These are phyloP conservation scores for Postia placenta DNA, from an alignment of 768 basidiomycete genomes.

Conservation along the genomic window DNA sequence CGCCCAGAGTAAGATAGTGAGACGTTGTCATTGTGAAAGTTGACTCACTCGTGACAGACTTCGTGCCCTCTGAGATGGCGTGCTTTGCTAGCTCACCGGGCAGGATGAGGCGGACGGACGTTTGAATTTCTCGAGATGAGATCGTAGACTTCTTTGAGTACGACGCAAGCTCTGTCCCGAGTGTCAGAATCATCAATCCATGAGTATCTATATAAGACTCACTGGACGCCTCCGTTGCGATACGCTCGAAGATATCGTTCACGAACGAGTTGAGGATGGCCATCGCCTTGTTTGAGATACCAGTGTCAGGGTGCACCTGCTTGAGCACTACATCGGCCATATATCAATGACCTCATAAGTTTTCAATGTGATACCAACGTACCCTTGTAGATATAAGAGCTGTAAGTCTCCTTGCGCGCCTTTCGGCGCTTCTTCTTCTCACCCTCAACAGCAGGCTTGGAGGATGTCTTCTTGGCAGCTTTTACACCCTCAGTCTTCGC, in stretches of 20 bases:
- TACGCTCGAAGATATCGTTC: slow-evolving; percentile 80
- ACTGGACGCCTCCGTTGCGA: slow-evolving; percentile 71
- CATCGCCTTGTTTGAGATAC: slow-evolving; percentile 90
- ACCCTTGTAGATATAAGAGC: slow-evolving; percentile 85
- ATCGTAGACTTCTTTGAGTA: slow-evolving; percentile 90
- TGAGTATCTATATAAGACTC: slow-evolving; percentile 21
- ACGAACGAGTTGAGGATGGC: slow-evolving; percentile 81
- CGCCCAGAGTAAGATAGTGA: slow-evolving; percentile 10
- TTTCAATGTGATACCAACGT: slow-evolving; percentile 11
- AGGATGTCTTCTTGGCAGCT: slow-evolving; percentile 50
- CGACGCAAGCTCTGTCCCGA: slow-evolving; percentile 57
- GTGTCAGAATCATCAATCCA: not conserved
- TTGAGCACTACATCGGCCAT: slow-evolving; percentile 53
- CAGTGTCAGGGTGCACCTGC: slow-evolving; percentile 91
- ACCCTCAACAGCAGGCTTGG: slow-evolving; percentile 54
- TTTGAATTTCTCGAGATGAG: slow-evolving; percentile 89
- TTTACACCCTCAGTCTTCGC: slow-evolving; percentile 31
- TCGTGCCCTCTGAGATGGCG: slow-evolving; percentile 82
- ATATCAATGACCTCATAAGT: too few species aligned
- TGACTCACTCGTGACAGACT: slow-evolving; percentile 60
- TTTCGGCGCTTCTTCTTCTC: slow-evolving; percentile 78
- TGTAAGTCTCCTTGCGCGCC: slow-evolving; percentile 77
- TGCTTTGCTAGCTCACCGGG: slow-evolving; percentile 86
- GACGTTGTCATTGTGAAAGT: not conserved
- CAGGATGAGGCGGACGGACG: slow-evolving; percentile 74